Evolutionary conservation across 2,329 filamentous ascomycete genomes (phyloP).

Genomic region (Xylaria sp.): DNA sequence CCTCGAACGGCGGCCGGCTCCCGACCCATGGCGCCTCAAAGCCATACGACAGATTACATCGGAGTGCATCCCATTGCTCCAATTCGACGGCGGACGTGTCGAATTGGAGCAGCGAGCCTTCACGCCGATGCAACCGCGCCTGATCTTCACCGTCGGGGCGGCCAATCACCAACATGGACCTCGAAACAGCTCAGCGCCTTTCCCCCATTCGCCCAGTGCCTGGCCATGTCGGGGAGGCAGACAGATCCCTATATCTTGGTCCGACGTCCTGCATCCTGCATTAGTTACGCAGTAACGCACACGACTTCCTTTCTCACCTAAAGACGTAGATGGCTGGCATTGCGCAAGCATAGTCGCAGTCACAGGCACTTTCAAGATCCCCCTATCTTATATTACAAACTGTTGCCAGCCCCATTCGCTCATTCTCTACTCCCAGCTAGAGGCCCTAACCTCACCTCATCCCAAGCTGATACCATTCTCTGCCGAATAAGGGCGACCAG

Average conservation of each 20-base stretch:
- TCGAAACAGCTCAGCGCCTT: conserved; percentile 35
- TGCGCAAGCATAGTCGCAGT: neutral
- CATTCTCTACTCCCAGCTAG: conserved; percentile 8
- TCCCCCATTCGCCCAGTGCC: conserved; percentile 22
- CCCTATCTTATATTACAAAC: neutral
- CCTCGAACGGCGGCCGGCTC: conserved; percentile 23
- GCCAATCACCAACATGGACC: conserved; percentile 33
- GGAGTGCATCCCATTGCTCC: conserved; percentile 18
- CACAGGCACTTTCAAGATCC: neutral
- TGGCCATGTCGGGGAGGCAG: conserved; percentile 1
- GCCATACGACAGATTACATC: conserved; percentile 3
- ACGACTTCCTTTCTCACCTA: conserved; percentile 21
- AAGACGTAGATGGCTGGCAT: conserved; percentile 16
- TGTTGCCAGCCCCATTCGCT: conserved; percentile 4
- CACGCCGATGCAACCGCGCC: conserved; percentile 35
- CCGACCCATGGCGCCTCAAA: conserved; percentile 15
- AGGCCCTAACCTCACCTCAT: conserved; percentile 19
- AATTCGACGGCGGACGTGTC: conserved; percentile 28
- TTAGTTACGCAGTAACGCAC: conserved; percentile 30
- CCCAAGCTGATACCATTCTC: conserved; percentile 4
- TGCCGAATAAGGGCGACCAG: neutral
- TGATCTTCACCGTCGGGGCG: conserved; percentile 35
- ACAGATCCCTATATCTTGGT: conserved; percentile 33
- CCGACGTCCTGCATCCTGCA: conserved; percentile 30
- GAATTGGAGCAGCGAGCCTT: conserved; percentile 23